These are phyloP conservation scores for Centella asiatica DNA, from an alignment of 129 eudicot species.

Conservation along the genomic window DNA sequence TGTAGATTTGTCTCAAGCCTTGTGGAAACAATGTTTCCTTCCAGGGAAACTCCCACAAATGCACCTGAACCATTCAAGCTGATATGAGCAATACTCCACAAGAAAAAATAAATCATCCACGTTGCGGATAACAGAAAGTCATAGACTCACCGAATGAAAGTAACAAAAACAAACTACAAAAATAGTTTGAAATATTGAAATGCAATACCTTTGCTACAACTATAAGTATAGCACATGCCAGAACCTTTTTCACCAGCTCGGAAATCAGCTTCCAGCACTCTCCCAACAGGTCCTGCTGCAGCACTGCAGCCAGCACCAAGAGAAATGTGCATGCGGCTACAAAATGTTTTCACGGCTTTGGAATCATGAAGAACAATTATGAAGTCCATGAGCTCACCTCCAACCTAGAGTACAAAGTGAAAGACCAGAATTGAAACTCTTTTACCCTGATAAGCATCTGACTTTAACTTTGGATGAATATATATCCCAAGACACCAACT, in stretches of 20 bases:
- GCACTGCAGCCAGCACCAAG: constrained; percentile 99
- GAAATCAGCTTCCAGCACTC: constrained; percentile 93
- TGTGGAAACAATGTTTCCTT: constrained; percentile 81
- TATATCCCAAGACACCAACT: background rate
- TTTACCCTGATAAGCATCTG: background rate
- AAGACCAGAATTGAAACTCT: background rate
- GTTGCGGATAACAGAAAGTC: no score
- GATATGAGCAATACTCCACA: no score
- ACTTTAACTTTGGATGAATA: background rate
- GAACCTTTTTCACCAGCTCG: constrained; percentile 97
- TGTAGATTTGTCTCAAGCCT: constrained; percentile 85
- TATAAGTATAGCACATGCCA: constrained; percentile 96
- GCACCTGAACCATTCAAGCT: constrained; percentile 62
- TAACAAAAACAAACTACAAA: background rate
- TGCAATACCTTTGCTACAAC: constrained; percentile 88
- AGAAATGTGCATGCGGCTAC: constrained; percentile 96
- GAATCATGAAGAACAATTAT: constrained; percentile 86
- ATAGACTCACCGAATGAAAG: no score
- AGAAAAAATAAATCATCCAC: no score
- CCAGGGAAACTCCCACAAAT: constrained; percentile 91
- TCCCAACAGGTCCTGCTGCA: constrained; percentile 97
- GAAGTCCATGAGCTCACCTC: constrained; percentile 98
- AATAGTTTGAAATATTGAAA: background rate
- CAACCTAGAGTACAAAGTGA: constrained; percentile 39
- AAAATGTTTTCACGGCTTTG: constrained; percentile 92